A percentile compares a stretch with the other conserved stretches of the same genome.
Evolutionary conservation across 805 yeast species (phyloP).

Genomic region (Candida chauliodis): DNA sequence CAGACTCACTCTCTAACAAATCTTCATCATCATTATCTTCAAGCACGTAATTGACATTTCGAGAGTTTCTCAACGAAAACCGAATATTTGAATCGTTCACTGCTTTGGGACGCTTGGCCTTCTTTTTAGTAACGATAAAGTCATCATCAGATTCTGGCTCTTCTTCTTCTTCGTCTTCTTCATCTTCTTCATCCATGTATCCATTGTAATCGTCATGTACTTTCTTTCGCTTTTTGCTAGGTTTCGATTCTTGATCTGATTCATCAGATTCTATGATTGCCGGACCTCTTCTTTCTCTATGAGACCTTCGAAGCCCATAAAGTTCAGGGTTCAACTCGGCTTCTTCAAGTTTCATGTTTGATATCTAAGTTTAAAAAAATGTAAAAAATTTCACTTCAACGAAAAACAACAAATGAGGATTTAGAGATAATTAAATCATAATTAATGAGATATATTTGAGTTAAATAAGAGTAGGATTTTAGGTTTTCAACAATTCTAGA

Average conservation of each 20-base stretch:
- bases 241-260: constrained; percentile 25
- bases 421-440: too few relatives aligned
- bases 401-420: neutral
- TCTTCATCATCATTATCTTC: constrained; percentile 59
- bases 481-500: too few relatives aligned
- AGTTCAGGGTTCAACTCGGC: constrained; percentile 70
- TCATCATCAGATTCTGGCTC: constrained; percentile 15
- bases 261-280: constrained; percentile 35
- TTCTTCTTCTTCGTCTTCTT: constrained; percentile 7
- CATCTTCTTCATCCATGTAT: constrained; percentile 12
- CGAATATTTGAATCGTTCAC: constrained; percentile 47
- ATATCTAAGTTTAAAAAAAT: neutral
- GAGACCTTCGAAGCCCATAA: constrained; percentile 79
- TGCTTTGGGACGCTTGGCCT: constrained; percentile 13
- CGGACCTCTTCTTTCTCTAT: constrained; percentile 49
- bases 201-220: constrained; percentile 17
- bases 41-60: constrained; percentile 70
- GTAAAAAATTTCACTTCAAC: constrained; percentile 3
- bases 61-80: constrained; percentile 70
- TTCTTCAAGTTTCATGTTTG: constrained; percentile 36
- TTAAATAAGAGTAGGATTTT: too few relatives aligned
- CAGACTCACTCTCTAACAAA: constrained; percentile 44
- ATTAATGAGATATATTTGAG: too few relatives aligned
- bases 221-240: constrained; percentile 20
- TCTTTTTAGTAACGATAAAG: constrained; percentile 23